phyloP scores from a whole-genome alignment of 2,329 filamentous ascomycete genomes.

The Botrytis aclada region DNA sequence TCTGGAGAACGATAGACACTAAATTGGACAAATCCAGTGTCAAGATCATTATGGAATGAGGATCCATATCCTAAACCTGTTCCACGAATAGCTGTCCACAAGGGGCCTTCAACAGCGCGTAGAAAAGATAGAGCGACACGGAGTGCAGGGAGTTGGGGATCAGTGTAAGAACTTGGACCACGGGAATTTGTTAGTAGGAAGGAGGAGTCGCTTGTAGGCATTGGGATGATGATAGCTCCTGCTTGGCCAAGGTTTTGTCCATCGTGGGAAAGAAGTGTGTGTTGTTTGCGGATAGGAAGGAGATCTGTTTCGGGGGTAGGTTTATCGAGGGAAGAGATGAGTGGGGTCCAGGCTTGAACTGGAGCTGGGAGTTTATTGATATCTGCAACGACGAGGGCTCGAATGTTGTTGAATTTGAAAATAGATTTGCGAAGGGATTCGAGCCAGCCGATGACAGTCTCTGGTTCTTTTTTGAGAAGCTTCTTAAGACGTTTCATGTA shows the following conservation, averaged over 20 bases:
- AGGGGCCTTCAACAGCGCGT: conserved; percentile 86
- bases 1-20: conserved; percentile 89
- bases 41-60: conserved; percentile 72
- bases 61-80: conserved; percentile 91
- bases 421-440: conserved; percentile 72
- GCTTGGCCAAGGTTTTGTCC: conserved; percentile 73
- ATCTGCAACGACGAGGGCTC: conserved; percentile 80
- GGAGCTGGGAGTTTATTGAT: conserved; percentile 70
- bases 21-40: conserved; percentile 78
- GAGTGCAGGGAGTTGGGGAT: conserved; percentile 76
- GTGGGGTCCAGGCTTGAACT: conserved; percentile 72
- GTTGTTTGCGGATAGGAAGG: conserved; percentile 66
- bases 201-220: conserved; percentile 89
- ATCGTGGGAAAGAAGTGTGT: conserved; percentile 69
- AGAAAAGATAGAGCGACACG: conserved; percentile 89
- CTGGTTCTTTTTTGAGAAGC: conserved; percentile 72
- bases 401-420: conserved; percentile 81
- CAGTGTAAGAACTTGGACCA: conserved; percentile 71
- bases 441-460: conserved; percentile 72
- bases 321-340: conserved; percentile 43
- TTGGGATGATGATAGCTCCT: conserved; percentile 76
- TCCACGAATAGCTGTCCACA: conserved; percentile 91
- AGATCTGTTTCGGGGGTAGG: conserved; percentile 49
- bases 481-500: conserved; percentile 85
- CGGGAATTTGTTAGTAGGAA: conserved; percentile 74